These are phyloP conservation scores for Cadophora sp. DNA, from an alignment of 2,329 filamentous ascomycete species.

Conservation along the genomic window DNA sequence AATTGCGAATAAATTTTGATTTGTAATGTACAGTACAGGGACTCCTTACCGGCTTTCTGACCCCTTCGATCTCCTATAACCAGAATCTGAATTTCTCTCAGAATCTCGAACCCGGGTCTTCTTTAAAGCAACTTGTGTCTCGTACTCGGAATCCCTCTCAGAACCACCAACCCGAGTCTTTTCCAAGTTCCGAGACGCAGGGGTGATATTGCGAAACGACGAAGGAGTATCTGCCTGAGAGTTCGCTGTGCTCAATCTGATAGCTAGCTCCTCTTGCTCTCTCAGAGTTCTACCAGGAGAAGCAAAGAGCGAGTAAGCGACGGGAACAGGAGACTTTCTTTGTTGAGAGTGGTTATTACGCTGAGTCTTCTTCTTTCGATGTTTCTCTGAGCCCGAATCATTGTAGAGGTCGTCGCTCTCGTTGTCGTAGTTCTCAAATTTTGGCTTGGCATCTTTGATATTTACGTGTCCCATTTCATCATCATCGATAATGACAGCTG, in stretches of 20 bases:
- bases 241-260: neutral
- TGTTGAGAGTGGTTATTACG: neutral
- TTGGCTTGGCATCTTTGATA: neutral
- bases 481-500: neutral
- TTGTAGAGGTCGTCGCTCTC: neutral
- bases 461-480: neutral
- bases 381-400: neutral
- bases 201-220: neutral
- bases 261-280: neutral
- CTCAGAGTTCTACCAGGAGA: neutral
- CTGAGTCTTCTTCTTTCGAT: slow-evolving; percentile 6
- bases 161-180: neutral
- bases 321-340: neutral
- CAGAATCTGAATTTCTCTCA: neutral
- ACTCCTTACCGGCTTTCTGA: neutral
- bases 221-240: neutral
- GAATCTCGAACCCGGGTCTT: neutral
- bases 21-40: neutral
- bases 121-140: neutral
- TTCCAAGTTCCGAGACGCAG: too few relatives aligned
- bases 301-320: neutral
- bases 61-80: neutral
- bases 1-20: too few relatives aligned
- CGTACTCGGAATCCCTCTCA: neutral
- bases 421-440: neutral